Conservation (phyloP, 169 alveolate species). For the Amoebophrya sp. region DNA sequence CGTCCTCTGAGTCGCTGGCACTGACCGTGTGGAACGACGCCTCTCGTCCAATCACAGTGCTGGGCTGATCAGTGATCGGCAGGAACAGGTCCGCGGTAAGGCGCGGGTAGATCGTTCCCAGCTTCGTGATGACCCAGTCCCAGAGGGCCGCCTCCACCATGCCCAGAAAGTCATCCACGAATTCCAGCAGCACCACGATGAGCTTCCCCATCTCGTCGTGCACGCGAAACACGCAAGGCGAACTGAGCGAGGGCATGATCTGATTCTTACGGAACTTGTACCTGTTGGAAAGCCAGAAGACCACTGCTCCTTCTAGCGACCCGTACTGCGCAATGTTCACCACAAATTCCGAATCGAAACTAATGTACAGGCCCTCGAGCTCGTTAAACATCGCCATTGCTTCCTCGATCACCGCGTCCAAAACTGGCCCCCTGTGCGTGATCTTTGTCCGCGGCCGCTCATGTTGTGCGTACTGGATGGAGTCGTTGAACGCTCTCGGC, state of each 20-base stretch:
- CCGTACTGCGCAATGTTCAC: neutral
- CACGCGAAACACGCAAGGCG: neutral
- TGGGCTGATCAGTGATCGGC: neutral
- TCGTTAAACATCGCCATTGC: neutral
- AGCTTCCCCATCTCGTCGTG: neutral
- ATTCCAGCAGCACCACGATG: neutral
- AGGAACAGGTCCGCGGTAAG: neutral
- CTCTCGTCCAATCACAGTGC: neutral
- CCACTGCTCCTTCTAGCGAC: neutral
- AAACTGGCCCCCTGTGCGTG: neutral
- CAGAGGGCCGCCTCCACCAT: neutral
- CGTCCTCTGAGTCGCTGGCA: too few relatives aligned
- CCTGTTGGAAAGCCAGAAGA: neutral
- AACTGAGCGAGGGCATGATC: neutral
- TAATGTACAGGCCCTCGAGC: neutral
- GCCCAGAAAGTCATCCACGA: neutral
- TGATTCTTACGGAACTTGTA: neutral
- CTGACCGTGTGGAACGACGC: neutral
- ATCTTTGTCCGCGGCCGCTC: neutral
- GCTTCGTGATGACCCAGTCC: neutral
- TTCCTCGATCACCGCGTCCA: neutral
- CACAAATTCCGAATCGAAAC: neutral
- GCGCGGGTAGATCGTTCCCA: neutral
- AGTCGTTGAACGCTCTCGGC: neutral
- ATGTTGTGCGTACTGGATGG: neutral